Conservation (phyloP, 257 asterid genomes). For the Leonotis leonurus region DNA sequence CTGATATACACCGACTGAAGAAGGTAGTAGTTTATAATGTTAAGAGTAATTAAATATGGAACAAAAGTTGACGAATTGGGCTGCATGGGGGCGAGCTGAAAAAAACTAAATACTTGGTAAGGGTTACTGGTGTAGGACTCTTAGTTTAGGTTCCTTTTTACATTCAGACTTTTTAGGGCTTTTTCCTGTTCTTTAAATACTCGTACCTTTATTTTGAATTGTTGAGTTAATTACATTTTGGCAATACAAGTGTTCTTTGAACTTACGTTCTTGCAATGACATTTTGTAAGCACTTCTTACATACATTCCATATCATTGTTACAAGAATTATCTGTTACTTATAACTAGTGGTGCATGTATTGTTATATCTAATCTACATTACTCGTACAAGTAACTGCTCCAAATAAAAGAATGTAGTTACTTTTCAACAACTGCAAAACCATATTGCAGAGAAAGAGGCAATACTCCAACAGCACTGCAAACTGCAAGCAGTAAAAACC, state of each 20-base stretch:
- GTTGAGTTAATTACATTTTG: not conserved
- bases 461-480: conserved; percentile 99
- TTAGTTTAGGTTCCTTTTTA: not conserved
- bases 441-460: conserved; percentile 98
- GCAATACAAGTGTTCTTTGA: not conserved
- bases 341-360: not conserved
- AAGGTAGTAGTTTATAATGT: not conserved
- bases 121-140: not conserved
- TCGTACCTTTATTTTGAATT: not conserved
- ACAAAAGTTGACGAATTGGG: not conserved
- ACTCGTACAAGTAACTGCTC: not conserved
- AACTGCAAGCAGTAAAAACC: conserved; percentile 50
- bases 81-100: not conserved
- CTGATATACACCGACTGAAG: not conserved
- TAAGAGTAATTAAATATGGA: not conserved
- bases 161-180: not conserved
- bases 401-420: conserved; percentile 30
- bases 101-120: not conserved
- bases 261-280: not conserved
- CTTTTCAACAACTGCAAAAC: conserved; percentile 82
- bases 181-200: not conserved
- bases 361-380: not conserved
- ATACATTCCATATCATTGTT: not conserved
- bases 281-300: not conserved
- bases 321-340: not conserved